A percentile compares a stretch with the other conserved stretches of the same genome.
Evolutionary conservation across 2,329 filamentous ascomycete species (phyloP).

Genomic region (Ceratocystis colombiana): DNA sequence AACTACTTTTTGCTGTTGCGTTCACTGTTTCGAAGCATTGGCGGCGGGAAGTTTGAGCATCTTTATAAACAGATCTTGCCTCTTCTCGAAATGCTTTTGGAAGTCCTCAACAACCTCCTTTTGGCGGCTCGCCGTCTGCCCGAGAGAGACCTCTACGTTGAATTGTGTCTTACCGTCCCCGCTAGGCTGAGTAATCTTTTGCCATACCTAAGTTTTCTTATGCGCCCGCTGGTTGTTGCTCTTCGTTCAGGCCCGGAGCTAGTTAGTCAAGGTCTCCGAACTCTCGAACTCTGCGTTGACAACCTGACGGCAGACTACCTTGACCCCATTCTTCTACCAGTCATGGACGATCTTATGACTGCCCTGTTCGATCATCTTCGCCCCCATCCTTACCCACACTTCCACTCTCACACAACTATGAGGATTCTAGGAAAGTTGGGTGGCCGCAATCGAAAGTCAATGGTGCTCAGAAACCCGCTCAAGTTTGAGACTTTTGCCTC

Average conservation of each 20-base stretch:
- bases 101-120: conserved; percentile 91
- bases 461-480: conserved; percentile 79
- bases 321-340: conserved; percentile 97
- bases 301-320: conserved; percentile 96
- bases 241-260: conserved; percentile 84
- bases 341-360: conserved; percentile 97
- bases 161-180: conserved; percentile 90
- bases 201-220: conserved; percentile 89
- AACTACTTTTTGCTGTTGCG: conserved; percentile 94
- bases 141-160: conserved; percentile 92
- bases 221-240: conserved; percentile 94
- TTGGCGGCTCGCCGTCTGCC: conserved; percentile 80
- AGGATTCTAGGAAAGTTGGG: conserved; percentile 93
- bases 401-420: conserved; percentile 96
- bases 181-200: conserved; percentile 87
- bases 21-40: conserved; percentile 91
- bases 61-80: conserved; percentile 97
- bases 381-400: conserved; percentile 90
- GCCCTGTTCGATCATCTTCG: conserved; percentile 91
- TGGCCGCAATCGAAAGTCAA: conserved; percentile 87
- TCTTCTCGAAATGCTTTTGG: conserved; percentile 90
- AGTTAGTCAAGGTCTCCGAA: conserved; percentile 86
- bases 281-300: conserved; percentile 91
- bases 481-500: conserved; percentile 78
- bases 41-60: conserved; percentile 92